Evolutionary conservation across 371 early-diverging fungal species (phyloP).

Genomic region (Syncephalis plumigaleata): DNA sequence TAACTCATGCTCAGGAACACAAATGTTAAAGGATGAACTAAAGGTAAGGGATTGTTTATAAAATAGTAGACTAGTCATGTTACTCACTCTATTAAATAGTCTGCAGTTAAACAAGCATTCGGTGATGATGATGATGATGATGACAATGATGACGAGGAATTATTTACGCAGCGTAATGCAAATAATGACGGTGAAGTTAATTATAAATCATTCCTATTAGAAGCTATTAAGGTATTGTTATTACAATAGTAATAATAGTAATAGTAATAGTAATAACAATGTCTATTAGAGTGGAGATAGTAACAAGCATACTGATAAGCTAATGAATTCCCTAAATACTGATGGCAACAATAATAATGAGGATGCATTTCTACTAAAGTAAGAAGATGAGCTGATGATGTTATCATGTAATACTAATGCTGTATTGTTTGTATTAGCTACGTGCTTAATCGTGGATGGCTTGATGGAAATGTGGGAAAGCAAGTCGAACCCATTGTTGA

Average conservation of each 20-base stretch:
- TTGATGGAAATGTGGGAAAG: conserved; percentile 48
- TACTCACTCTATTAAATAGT: too few species aligned
- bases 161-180: conserved; percentile 57
- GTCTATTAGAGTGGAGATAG: conserved; percentile 3
- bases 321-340: conserved; percentile 19
- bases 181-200: conserved; percentile 62
- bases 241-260: too few species aligned
- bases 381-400: conserved; percentile 7
- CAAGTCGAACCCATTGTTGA: conserved; percentile 47
- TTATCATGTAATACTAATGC: conserved; percentile 2
- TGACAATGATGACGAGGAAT: conserved; percentile 40
- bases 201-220: conserved; percentile 63
- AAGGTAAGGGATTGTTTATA: conserved; percentile 23
- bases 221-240: conserved; percentile 37
- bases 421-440: conserved; percentile 19
- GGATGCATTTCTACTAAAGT: conserved; percentile 82
- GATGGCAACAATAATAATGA: conserved; percentile 29
- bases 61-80: too few species aligned
- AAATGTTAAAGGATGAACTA: conserved; percentile 51
- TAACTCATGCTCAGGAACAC: conserved; percentile 77
- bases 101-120: conserved; percentile 11
- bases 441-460: conserved; percentile 87
- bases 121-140: conserved; percentile 20
- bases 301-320: neutral
- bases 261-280: neutral